These are phyloP conservation scores for Fraxinus quadrangulata DNA, from an alignment of 257 asterid species.

Conservation along the genomic window DNA sequence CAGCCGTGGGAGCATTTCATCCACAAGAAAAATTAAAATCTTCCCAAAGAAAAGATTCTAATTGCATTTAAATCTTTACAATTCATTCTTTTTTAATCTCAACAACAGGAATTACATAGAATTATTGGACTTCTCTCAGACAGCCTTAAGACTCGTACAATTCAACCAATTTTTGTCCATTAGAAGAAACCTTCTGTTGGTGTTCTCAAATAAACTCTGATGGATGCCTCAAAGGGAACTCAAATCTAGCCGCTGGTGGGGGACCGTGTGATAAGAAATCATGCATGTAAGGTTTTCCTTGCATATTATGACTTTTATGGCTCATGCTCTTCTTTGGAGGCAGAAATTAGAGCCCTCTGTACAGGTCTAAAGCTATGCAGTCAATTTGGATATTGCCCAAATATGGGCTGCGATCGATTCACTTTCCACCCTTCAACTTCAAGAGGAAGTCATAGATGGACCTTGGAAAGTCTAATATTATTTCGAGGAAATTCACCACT, in stretches of 20 bases:
- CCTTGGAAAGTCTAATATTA: not conserved
- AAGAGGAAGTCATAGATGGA: not conserved
- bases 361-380: not conserved
- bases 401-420: too few relatives aligned
- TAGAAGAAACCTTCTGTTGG: too few relatives aligned
- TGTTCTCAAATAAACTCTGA: too few relatives aligned
- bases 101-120: not conserved
- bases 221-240: not conserved
- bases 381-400: not conserved
- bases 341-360: not conserved
- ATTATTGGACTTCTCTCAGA: not conserved
- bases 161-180: too few relatives aligned
- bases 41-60: constrained; percentile 1
- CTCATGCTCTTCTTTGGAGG: not conserved
- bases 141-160: too few relatives aligned
- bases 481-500: not conserved
- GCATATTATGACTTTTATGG: not conserved
- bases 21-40: constrained; percentile 7
- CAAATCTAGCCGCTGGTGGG: not conserved
- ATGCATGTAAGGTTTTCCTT: not conserved
- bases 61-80: not conserved
- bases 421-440: too few relatives aligned
- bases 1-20: not conserved
- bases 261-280: not conserved
- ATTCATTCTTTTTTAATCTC: constrained; percentile 1